Conservation (phyloP, 2,329 filamentous ascomycete species). For the Venturia pyrina region DNA sequence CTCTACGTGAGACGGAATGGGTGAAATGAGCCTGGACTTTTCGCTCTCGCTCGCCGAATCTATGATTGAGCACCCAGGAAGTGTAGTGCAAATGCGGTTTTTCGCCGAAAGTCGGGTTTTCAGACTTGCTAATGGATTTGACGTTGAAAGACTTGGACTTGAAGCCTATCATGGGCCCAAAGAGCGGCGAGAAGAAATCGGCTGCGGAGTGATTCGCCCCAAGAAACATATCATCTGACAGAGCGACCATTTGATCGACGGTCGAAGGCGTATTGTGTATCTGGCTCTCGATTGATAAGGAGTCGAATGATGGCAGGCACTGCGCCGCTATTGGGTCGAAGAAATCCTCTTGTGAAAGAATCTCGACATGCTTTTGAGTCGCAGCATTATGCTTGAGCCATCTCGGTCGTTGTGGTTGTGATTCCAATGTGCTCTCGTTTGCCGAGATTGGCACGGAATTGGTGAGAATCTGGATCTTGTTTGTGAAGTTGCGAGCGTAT, state of each 20-base stretch:
- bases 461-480: slow-evolving; percentile 35
- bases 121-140: not conserved
- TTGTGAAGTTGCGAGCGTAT: slow-evolving; percentile 31
- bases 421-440: slow-evolving; percentile 12
- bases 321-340: slow-evolving; percentile 28
- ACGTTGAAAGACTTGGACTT: slow-evolving; percentile 33
- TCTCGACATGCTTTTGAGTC: slow-evolving; percentile 23
- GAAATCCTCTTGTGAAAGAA: slow-evolving; percentile 34
- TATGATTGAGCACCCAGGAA: slow-evolving; percentile 34
- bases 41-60: slow-evolving; percentile 35
- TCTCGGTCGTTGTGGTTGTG: slow-evolving; percentile 25
- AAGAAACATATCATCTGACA: slow-evolving; percentile 37
- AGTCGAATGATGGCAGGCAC: slow-evolving; percentile 37
- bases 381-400: slow-evolving; percentile 28
- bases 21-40: slow-evolving; percentile 35
- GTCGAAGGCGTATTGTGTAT: slow-evolving; percentile 33
- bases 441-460: slow-evolving; percentile 26
- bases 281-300: slow-evolving; percentile 34
- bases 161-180: slow-evolving; percentile 34
- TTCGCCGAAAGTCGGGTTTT: slow-evolving; percentile 29
- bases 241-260: slow-evolving; percentile 31
- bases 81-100: slow-evolving; percentile 37
- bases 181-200: slow-evolving; percentile 35
- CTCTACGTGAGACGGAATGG: slow-evolving; percentile 31
- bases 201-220: slow-evolving; percentile 33